A percentile compares a stretch with the other conserved stretches of the same genome.
phyloP scores from a whole-genome alignment of 345 rosid genomes.

The Mallotus nudiflorus region DNA sequence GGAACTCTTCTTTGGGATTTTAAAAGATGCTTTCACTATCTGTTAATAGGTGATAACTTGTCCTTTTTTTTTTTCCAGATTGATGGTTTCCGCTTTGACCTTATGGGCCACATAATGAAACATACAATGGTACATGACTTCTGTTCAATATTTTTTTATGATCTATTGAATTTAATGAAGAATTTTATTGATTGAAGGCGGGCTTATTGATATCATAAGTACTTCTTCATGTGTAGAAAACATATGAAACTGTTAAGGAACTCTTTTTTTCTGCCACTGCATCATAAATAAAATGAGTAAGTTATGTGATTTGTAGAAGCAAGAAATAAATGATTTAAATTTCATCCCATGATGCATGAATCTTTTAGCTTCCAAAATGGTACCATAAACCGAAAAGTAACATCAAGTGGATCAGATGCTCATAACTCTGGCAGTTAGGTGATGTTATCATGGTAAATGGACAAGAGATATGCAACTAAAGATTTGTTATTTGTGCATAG shows the following conservation, averaged over 20 bases:
- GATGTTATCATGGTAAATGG: not conserved
- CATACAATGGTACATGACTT: conserved; percentile 65
- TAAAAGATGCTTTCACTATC: conserved; percentile 11
- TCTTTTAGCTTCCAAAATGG: not conserved
- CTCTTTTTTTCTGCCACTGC: not conserved
- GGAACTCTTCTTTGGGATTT: conserved; percentile 7
- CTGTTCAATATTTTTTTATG: not conserved
- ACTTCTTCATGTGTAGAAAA: conserved; percentile 5
- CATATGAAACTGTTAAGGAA: not conserved
- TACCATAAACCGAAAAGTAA: not conserved
- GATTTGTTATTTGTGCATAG: conserved; percentile 35
- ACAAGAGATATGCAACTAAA: conserved; percentile 11
- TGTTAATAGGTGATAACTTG: conserved; percentile 10
- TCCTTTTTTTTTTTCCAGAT: conserved; percentile 47
- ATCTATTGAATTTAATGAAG: not conserved
- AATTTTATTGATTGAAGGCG: conserved; percentile 2
- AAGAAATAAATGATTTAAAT: not conserved
- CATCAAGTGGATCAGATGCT: conserved; percentile 2
- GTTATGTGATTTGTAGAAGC: not conserved
- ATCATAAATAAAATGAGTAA: not conserved
- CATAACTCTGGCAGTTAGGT: conserved; percentile 9
- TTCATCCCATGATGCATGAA: conserved; percentile 2
- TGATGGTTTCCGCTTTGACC: conserved; percentile 96
- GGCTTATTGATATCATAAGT: not conserved
- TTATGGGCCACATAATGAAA: conserved; percentile 98